These are phyloP conservation scores for Nicotiana tabacum DNA, from an alignment of 257 asterid genomes.

Conservation along the genomic window DNA sequence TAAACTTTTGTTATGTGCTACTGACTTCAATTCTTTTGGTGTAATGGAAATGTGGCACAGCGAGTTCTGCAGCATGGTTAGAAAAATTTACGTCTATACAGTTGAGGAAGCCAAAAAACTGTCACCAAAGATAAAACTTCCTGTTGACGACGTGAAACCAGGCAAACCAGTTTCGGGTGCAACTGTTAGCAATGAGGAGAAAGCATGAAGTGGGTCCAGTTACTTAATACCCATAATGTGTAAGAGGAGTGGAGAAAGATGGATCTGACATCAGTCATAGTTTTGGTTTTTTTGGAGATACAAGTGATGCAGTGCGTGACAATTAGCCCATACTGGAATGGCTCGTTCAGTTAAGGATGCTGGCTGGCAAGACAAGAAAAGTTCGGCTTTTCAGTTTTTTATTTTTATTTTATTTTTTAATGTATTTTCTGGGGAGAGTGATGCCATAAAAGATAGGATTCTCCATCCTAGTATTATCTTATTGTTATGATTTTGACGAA, in stretches of 20 bases:
- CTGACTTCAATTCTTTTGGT: neutral
- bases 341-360: conserved; percentile 18
- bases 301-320: conserved; percentile 11
- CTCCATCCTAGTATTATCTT: conserved; percentile 24
- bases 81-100: conserved; percentile 75
- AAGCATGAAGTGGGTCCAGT: conserved; percentile 48
- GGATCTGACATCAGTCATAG: conserved; percentile 25
- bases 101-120: conserved; percentile 82
- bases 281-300: conserved; percentile 26
- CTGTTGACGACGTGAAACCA: conserved; percentile 40
- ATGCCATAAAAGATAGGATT: conserved; percentile 24
- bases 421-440: conserved; percentile 20
- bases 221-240: conserved; percentile 23
- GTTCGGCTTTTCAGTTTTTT: conserved; percentile 17
- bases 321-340: conserved; percentile 21
- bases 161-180: conserved; percentile 41
- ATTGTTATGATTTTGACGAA: conserved; percentile 13
- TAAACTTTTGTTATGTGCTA: neutral
- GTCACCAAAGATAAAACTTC: conserved; percentile 74
- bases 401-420: too few species aligned
- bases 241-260: conserved; percentile 20
- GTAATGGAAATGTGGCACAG: conserved; percentile 29
- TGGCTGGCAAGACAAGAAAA: conserved; percentile 25
- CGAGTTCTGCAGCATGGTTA: conserved; percentile 92
- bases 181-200: conserved; percentile 53